Evolutionary conservation across 2,329 filamentous ascomycete species (phyloP).

Genomic region (Raffaelea ambrosiae): DNA sequence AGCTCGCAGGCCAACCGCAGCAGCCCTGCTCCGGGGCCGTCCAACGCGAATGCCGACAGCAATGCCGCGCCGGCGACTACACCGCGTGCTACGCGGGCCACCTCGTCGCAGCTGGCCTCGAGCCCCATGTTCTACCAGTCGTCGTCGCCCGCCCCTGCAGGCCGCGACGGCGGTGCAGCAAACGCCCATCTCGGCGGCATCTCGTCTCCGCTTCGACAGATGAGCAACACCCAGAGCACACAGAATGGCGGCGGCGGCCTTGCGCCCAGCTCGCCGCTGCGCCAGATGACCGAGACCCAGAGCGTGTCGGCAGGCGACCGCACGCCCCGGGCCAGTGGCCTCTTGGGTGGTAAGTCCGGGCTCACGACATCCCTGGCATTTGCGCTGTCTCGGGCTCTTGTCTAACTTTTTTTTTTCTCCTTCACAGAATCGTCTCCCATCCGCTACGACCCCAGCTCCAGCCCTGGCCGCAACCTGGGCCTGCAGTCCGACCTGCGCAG

Average conservation of each 20-base stretch:
- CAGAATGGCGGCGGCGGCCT: slow-evolving; percentile 8
- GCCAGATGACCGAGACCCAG: slow-evolving; percentile 50
- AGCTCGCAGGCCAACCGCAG: slow-evolving; percentile 17
- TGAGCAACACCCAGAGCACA: slow-evolving; percentile 48
- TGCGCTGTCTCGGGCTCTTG: slow-evolving; percentile 5
- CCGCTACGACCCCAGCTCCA: slow-evolving; percentile 83
- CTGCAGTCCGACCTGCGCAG: slow-evolving; percentile 64
- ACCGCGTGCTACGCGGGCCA: background rate
- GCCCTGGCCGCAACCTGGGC: slow-evolving; percentile 55
- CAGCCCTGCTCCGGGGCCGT: slow-evolving; percentile 22
- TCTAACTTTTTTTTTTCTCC: background rate
- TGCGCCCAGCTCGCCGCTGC: slow-evolving; percentile 41
- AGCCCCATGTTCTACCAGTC: slow-evolving; percentile 74
- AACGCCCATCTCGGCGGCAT: slow-evolving; percentile 9
- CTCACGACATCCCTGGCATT: background rate
- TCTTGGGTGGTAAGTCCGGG: slow-evolving; percentile 52
- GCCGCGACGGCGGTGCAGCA: slow-evolving; percentile 13
- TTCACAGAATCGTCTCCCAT: slow-evolving; percentile 83
- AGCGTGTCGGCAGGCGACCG: slow-evolving; percentile 41
- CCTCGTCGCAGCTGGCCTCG: slow-evolving; percentile 49
- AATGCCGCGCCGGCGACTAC: background rate
- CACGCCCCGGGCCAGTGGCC: slow-evolving; percentile 60
- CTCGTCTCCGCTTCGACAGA: slow-evolving; percentile 48
- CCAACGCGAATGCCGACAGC: background rate
- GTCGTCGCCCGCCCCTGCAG: slow-evolving; percentile 26